phyloP scores from a whole-genome alignment of 768 basidiomycete species.

The Chiua virens region DNA sequence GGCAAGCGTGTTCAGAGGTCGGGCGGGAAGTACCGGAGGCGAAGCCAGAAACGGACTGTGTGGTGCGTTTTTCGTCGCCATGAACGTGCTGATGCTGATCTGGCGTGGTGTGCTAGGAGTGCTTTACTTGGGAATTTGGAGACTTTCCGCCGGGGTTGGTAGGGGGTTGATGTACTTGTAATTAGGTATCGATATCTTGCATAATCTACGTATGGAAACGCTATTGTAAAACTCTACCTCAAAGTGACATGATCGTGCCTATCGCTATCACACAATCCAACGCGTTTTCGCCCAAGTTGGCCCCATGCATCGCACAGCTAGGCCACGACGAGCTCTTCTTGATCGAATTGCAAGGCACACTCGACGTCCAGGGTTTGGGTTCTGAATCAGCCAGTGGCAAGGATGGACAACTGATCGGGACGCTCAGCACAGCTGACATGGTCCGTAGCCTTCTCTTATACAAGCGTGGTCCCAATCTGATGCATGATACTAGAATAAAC shows the following conservation, averaged over 20 bases:
- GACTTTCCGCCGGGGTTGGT: slow-evolving; percentile 32
- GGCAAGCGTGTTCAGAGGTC: slow-evolving; percentile 60
- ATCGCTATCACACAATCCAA: slow-evolving; percentile 41
- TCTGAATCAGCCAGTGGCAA: slow-evolving; percentile 44
- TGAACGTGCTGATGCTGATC: neutral
- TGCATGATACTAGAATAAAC: slow-evolving; percentile 54
- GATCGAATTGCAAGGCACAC: slow-evolving; percentile 83
- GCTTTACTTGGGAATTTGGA: slow-evolving; percentile 71
- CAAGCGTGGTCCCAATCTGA: neutral
- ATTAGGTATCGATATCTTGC: too few species aligned
- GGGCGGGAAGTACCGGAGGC: slow-evolving; percentile 66
- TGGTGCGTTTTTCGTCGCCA: slow-evolving; percentile 45
- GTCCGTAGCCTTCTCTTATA: slow-evolving; percentile 38
- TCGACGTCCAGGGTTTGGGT: slow-evolving; percentile 64
- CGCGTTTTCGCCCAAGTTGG: slow-evolving; percentile 45
- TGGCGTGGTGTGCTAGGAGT: slow-evolving; percentile 45
- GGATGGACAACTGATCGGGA: slow-evolving; percentile 77
- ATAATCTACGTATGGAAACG: too few species aligned
- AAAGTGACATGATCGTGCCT: slow-evolving; percentile 63
- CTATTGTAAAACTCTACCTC: too few species aligned
- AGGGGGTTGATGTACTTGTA: neutral
- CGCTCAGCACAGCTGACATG: slow-evolving; percentile 61
- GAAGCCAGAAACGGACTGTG: slow-evolving; percentile 60
- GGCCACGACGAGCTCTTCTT: slow-evolving; percentile 80
- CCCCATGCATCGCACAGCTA: slow-evolving; percentile 64